Evolutionary conservation across 768 basidiomycete species (phyloP), one percentile per base, ranked within the genome.

Genomic region (Megacollybia marginata): DNA sequence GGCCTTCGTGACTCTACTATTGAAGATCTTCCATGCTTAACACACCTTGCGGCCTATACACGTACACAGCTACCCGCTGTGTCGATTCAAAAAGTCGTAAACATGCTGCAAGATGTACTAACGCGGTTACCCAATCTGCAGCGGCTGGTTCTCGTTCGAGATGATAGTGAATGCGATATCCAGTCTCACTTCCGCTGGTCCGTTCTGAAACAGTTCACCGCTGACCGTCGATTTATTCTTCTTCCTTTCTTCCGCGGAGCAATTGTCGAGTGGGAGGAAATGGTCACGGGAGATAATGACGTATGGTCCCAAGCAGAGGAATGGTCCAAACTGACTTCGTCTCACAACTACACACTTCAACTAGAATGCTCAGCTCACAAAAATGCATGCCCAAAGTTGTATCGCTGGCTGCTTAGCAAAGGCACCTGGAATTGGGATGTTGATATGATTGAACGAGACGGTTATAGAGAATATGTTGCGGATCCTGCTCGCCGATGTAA

Each of bases 31-130:
- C 62, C 65, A 0, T 46, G 48, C 18, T 57, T 70, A 4, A 69
- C 65, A 2, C 67, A 69, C 45, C 61, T 70, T 5, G 65, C 65
- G 15, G 63, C 66, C 2, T 59, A 62, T 47, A 62, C 67, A 7
- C 65, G 63, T 19, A 33, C 38, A 5, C 13, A 40, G 15, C 15
- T 40, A 5, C 18, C 18, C 4, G 38, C 5, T 8, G 38, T 40
- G 5, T 13, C 38, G 15, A 15, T 40, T 13, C 23, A 28, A 28
- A 28, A 6, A 28, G 23, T 28, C 6, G 13, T 8, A 13, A 18
- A 40, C 38, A 13, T 13, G 15, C 8, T 40, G 38, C 15, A 18
- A 13, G 18, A 40, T 2, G 38, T 40, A 5, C 38, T 40, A 4
- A 18, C 8, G 15, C 13, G 18, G 18, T 40, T 40, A 18, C 38